Evolutionary conservation across 2,329 filamentous ascomycete species (phyloP).

Genomic region (Penicillium concentricum): DNA sequence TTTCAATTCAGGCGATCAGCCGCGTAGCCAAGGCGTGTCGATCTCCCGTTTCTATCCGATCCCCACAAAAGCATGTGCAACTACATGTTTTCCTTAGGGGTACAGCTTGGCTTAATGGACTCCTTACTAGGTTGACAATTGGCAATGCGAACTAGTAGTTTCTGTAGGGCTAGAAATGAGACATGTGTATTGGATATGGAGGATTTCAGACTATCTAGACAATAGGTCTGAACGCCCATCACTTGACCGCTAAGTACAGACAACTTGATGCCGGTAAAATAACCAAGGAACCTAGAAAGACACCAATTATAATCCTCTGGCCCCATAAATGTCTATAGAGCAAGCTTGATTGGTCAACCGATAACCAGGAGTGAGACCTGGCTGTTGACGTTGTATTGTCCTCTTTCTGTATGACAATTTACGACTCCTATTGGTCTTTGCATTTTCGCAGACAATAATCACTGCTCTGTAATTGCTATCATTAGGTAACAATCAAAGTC

Average conservation of each 20-base stretch:
- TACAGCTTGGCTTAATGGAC: neutral
- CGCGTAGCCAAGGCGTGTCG: neutral
- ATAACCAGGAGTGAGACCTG: too few relatives aligned
- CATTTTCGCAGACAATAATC: neutral
- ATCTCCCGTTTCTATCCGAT: neutral
- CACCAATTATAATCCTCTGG: neutral
- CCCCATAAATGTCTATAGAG: neutral
- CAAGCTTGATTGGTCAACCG: neutral
- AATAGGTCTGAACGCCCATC: neutral
- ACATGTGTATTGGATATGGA: neutral
- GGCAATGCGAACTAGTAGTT: too few relatives aligned
- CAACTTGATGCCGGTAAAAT: neutral
- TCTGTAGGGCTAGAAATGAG: neutral
- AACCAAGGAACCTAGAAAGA: neutral
- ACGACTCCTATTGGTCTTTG: neutral
- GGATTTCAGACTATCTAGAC: neutral
- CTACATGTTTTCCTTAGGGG: neutral
- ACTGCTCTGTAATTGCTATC: neutral
- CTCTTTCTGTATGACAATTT: neutral
- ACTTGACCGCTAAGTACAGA: neutral
- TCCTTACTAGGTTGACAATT: neutral
- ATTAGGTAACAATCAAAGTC: neutral
- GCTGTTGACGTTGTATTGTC: neutral
- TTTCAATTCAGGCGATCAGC: neutral
- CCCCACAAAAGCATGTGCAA: neutral